Base-by-base conservation (phyloP, 371 early-diverging fungal genomes). In the Nematocida displodere region DNA sequence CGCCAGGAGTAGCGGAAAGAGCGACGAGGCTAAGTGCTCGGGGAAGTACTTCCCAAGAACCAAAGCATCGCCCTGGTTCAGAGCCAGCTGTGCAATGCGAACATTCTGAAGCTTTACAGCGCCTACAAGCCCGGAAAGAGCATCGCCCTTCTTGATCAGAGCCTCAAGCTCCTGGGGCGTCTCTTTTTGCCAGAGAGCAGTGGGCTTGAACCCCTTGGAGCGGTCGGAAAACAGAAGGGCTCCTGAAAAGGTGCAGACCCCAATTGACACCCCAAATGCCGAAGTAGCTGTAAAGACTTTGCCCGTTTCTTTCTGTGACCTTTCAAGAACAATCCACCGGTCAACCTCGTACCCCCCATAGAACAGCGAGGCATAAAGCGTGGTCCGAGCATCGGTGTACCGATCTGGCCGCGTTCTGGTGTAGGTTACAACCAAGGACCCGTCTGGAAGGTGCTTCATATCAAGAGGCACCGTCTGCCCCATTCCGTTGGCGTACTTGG, bases 41-140 rank as follows among this genome's bases (percentile, higher is more conserved):
- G 67, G 55, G 1, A 67, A 42, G 44, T 67, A 58, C 47, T 58
- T 40, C 42, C 58, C 67, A 1, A 67, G 40, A 3, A 67, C 20
- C 3, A 31, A 11, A 2, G 67, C 54, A 67, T 67, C 59, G 24
- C 67, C 67, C 37, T 31, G 0, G 8, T 11, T 29, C 5, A 67
- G 2, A 22, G 67, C 56, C 1, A 42, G 4, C 4, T 13, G 5
- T 36, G 56, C n/a, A 13, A 67, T 24, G 8, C 2, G 2, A 11
- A 26, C 11, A 48, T 44, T 39, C 42, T 58, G 56, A 5, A 59
- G 58, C 4, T 1, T 3, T 0, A 20, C 2, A 0, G 67, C 67
- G 17, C 55, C 55, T 22, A 54, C 50, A 5, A 28, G 11, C 17
- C 67, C 67, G 7, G 44, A 20, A 3, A 67, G 36, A 46, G 1